Percentiles rank a stretch among this genome's conserved stretches.
Evolutionary conservation across 192 early-diverging fungal genomes (phyloP).

Genomic region (Umbelopsis isabellina): DNA sequence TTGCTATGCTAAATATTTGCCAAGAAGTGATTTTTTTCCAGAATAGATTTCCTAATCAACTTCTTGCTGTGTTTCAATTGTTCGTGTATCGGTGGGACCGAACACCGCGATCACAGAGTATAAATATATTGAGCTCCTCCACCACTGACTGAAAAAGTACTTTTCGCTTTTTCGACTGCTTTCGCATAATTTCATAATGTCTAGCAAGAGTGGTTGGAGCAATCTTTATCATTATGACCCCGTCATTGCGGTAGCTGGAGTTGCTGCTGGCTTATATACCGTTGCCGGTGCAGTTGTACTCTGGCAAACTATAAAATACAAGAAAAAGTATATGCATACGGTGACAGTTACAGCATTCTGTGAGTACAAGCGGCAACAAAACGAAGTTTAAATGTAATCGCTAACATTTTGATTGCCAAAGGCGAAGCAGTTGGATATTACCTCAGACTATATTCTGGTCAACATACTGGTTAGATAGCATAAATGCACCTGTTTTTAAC

Average conservation of each 20-base stretch:
- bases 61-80: conserved; percentile 11
- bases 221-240: conserved; percentile 20
- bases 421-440: conserved; percentile 19
- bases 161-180: not conserved
- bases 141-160: not conserved
- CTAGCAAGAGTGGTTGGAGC: not conserved
- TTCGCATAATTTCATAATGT: not conserved
- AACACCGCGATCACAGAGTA: conserved; percentile 9
- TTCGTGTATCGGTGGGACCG: not conserved
- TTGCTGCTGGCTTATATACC: not conserved
- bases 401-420: not conserved
- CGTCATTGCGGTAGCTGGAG: not conserved
- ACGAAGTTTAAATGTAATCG: not conserved
- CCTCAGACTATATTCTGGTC: conserved; percentile 12
- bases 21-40: no score
- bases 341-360: conserved; percentile 4
- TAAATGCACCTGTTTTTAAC: not conserved
- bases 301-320: conserved; percentile 15
- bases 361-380: not conserved
- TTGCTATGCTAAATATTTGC: no score
- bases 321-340: conserved; percentile 8
- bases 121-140: not conserved
- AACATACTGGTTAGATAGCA: not conserved
- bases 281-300: not conserved
- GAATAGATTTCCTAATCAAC: not conserved